phyloP scores from a whole-genome alignment of 805 yeast species.

The Saccharomycopsis guyanensis region DNA sequence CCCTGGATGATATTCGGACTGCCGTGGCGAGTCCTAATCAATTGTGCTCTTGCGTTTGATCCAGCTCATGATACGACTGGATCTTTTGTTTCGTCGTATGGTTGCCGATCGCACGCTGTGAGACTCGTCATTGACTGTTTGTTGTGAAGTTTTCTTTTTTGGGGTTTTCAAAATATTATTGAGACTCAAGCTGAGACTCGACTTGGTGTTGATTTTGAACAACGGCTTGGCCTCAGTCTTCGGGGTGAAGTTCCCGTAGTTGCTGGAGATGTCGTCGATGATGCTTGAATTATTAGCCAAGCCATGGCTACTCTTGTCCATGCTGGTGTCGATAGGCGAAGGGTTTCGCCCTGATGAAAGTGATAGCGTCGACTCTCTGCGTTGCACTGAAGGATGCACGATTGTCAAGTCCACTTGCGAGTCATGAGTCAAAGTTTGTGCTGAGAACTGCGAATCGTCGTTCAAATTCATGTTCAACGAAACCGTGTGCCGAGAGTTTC shows the following conservation, averaged over 20 bases:
- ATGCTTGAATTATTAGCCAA: neutral
- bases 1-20: too few relatives aligned
- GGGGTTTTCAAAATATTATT: constrained; percentile 14
- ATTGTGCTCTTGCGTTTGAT: constrained; percentile 1
- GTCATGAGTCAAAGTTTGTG: constrained; percentile 10
- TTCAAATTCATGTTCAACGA: constrained; percentile 1
- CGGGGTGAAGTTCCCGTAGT: constrained; percentile 1
- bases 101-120: neutral
- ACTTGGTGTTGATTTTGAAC: constrained; percentile 12
- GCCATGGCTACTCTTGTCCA: neutral
- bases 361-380: constrained; percentile 4
- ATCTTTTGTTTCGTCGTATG: constrained; percentile 1
- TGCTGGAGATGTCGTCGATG: neutral
- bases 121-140: neutral
- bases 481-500: neutral
- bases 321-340: neutral
- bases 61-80: constrained; percentile 10
- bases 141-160: constrained; percentile 6
- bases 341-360: constrained; percentile 3
- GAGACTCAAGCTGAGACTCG: constrained; percentile 12
- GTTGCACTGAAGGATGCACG: constrained; percentile 7
- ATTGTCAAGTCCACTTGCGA: constrained; percentile 15
- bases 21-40: too few relatives aligned
- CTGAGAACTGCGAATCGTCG: constrained; percentile 15
- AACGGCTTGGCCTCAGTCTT: constrained; percentile 2